Evolutionary conservation across 495 filamentous ascomycete genomes (phyloP).

Genomic region (Platismatia glauca): DNA sequence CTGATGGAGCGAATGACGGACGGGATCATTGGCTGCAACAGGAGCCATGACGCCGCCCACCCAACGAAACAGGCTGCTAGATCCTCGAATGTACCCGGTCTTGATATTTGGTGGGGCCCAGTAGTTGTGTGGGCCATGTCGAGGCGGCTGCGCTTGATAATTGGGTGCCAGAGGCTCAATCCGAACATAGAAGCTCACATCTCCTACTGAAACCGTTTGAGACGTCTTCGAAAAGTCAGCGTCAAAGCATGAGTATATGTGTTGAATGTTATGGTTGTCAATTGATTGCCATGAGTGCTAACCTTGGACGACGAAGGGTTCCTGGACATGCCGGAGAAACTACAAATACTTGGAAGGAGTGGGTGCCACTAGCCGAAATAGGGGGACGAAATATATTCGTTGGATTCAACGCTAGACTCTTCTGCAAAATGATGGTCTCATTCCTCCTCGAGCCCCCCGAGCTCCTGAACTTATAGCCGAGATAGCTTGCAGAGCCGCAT

Average conservation of each 20-base stretch:
- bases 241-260: too few species aligned
- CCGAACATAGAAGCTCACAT: constrained; percentile 5
- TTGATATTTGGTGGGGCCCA: constrained; percentile 11
- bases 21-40: not conserved
- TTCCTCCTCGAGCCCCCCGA: not conserved
- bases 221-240: too few species aligned
- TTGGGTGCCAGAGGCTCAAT: constrained; percentile 13
- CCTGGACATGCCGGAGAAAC: not conserved
- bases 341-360: not conserved
- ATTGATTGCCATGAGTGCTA: too few species aligned
- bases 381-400: not conserved
- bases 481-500: not conserved
- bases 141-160: not conserved
- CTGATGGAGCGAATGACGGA: not conserved
- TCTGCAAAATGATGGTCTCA: not conserved
- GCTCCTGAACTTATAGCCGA: not conserved
- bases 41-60: constrained; percentile 4
- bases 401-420: not conserved
- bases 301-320: not conserved
- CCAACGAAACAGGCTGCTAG: constrained; percentile 9
- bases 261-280: too few species aligned
- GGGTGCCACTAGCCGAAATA: not conserved
- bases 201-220: too few species aligned
- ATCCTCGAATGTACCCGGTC: not conserved
- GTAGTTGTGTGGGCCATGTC: not conserved